A percentile compares a stretch with the other conserved stretches of the same genome.
phyloP scores from a whole-genome alignment of 2,329 filamentous ascomycete genomes.

The Monosporascus sp. region DNA sequence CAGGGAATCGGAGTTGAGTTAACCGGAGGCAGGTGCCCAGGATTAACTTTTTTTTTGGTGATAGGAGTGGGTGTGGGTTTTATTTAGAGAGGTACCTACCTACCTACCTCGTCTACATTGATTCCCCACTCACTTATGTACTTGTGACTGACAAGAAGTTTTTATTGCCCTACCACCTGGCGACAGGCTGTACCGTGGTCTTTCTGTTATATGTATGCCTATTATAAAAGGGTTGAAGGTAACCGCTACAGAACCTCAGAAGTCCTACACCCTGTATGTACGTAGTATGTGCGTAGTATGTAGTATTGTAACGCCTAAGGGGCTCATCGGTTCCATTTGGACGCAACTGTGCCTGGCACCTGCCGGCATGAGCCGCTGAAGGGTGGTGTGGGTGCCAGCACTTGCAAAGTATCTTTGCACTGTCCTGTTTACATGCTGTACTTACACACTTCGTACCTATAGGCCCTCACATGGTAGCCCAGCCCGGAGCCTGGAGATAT shows the following conservation, averaged over 20 bases:
- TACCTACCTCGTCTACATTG: neutral
- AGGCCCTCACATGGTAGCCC: no score
- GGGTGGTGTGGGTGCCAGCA: slow-evolving; percentile 4
- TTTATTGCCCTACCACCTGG: no score
- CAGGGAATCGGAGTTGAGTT: neutral
- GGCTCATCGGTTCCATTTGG: neutral
- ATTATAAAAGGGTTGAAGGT: no score
- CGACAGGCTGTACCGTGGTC: no score
- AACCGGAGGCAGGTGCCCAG: neutral
- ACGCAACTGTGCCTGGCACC: neutral
- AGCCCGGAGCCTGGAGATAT: no score
- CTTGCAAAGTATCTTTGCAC: neutral
- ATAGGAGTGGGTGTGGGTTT: neutral
- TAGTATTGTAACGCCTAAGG: neutral
- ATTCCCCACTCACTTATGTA: neutral
- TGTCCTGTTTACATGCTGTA: no score
- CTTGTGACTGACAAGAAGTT: neutral
- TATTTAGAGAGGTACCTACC: neutral
- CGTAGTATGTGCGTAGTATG: neutral
- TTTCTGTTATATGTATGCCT: no score
- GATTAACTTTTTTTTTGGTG: neutral
- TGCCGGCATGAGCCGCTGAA: slow-evolving; percentile 3
- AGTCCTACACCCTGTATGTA: neutral
- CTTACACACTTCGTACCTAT: no score
- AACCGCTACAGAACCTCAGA: no score